Base-by-base conservation (phyloP, 2,329 filamentous ascomycete species). In the Apiospora pterosperma region DNA sequence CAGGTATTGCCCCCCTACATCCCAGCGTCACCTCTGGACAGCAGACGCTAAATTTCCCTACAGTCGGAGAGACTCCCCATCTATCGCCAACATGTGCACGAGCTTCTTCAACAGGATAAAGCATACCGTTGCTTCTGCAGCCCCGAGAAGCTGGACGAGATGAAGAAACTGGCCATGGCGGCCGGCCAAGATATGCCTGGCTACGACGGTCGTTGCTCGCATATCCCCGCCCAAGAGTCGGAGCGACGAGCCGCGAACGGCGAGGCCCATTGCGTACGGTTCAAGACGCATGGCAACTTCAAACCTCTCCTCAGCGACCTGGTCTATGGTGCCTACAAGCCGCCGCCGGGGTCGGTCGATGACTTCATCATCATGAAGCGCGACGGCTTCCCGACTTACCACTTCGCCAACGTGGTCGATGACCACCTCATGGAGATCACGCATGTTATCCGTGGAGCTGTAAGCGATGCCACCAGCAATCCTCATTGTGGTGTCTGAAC, bases 121-220 rank as follows among this genome's bases (percentile, higher is more conserved):
- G 96, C 93, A 7, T 99, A 98, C 76, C 89, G 95, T 67, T 99
- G 96, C 77, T 99, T 99, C 81, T 99, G 96, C 78, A 88, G 88
- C 0, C 77, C 89, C 0, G 86, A 92, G 64, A 87, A 91, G 36
- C 83, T 97, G 4, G 85, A 92, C 65, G 79, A 82, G 8, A 86
- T 92, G 68, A 91, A 89, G 64, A 82, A 85, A 69, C 82, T 86
- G 67, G 85, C 87, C 66, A 88, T 88, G 70, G 81, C 86, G 34
- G 76, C 76, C 21, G 81, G 80, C 44, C 72, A 73, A n/a, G 58
- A 36, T 2, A 71, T 78, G 0, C 80, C 80, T 1, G 70, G 76
- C 38, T 87, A 88, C 66, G 84, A 84, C 0, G 81, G 94, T 44
- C 90, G 87, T 62, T 99, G 96, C 75, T 85, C 86, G 36, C 83